These are phyloP conservation scores for Penicillium sp. DNA, from an alignment of 2,329 filamentous ascomycete genomes.

Conservation along the genomic window DNA sequence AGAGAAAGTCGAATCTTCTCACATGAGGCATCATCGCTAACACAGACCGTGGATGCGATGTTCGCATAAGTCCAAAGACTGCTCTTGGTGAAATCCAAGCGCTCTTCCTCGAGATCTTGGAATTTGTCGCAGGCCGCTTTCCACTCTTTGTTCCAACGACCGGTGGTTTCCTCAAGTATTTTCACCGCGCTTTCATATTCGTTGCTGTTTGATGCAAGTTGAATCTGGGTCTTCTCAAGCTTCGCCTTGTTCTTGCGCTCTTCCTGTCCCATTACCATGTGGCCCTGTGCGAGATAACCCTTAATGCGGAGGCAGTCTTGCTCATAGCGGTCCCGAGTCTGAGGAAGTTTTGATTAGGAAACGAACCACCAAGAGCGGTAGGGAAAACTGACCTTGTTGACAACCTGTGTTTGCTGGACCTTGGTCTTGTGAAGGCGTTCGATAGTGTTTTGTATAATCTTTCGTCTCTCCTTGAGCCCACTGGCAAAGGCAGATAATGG, in stretches of 20 bases:
- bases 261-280: slow-evolving; percentile 99
- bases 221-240: slow-evolving; percentile 97
- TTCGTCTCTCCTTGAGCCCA: slow-evolving; percentile 92
- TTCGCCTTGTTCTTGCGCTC: slow-evolving; percentile 99
- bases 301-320: slow-evolving; percentile 99
- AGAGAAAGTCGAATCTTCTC: slow-evolving; percentile 93
- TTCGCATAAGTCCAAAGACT: slow-evolving; percentile 98
- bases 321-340: slow-evolving; percentile 92
- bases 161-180: slow-evolving; percentile 90
- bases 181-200: slow-evolving; percentile 96
- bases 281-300: slow-evolving; percentile 94
- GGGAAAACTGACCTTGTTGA: slow-evolving; percentile 75
- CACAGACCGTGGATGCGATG: slow-evolving; percentile 94
- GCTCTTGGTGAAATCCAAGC: slow-evolving; percentile 95
- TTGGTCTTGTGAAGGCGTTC: slow-evolving; percentile 95
- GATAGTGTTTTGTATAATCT: slow-evolving; percentile 92
- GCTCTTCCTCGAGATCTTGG: slow-evolving; percentile 96
- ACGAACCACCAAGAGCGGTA: too few relatives aligned
- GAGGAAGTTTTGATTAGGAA: not conserved
- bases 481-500: slow-evolving; percentile 89
- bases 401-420: slow-evolving; percentile 82
- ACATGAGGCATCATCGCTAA: slow-evolving; percentile 94
- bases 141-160: slow-evolving; percentile 97
- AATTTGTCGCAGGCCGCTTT: slow-evolving; percentile 97
- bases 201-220: slow-evolving; percentile 83